Evolutionary conservation across 148 eudicot genomes (phyloP).

Genomic region (Agrostemma githago): DNA sequence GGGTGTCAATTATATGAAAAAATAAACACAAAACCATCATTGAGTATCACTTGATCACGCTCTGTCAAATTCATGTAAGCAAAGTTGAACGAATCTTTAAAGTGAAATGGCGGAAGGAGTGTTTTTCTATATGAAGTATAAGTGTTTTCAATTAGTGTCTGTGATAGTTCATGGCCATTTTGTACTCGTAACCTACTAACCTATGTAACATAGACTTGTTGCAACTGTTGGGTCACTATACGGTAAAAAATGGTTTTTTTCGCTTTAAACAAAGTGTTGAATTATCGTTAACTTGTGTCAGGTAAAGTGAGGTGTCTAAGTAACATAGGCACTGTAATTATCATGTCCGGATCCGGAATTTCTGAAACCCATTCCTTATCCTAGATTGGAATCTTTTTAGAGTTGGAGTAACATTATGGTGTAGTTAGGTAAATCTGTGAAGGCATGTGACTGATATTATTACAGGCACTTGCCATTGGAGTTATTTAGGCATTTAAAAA

Average conservation of each 20-base stretch:
- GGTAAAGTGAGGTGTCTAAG: neutral
- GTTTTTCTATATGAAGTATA: too few relatives aligned
- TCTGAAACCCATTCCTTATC: neutral
- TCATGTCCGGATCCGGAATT: neutral
- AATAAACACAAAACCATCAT: neutral
- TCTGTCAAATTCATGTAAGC: neutral
- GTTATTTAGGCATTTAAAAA: neutral
- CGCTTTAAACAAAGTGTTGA: neutral
- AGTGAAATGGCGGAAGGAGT: too few relatives aligned
- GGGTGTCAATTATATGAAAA: neutral
- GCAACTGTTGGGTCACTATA: neutral
- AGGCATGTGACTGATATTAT: neutral
- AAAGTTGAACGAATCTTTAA: neutral
- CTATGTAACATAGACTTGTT: neutral
- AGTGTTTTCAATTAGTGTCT: neutral
- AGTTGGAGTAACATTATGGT: neutral
- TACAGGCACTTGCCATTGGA: neutral
- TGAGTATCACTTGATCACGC: neutral
- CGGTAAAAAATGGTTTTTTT: neutral
- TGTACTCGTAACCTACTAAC: neutral
- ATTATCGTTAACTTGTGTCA: neutral
- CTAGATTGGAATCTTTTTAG: neutral
- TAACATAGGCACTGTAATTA: neutral
- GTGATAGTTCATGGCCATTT: neutral
- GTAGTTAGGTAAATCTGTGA: neutral